Evolutionary conservation across 192 early-diverging fungal species (phyloP).

Genomic region (Coemansia sp.): DNA sequence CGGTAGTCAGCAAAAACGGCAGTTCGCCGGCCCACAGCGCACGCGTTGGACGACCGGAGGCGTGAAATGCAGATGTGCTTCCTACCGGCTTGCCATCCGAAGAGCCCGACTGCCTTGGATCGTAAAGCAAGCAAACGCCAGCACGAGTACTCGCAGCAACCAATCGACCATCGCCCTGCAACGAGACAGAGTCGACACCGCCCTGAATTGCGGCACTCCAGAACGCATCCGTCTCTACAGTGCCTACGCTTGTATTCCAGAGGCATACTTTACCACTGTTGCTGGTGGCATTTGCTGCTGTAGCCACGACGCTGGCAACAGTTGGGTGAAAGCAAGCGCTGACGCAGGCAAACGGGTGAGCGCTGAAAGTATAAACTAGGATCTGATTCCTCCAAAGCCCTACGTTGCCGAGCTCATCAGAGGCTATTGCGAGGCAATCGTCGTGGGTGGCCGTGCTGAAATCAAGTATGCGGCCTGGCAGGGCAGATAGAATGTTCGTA

Average conservation of each 20-base stretch:
- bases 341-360: constrained; percentile 20
- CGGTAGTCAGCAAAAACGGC: constrained; percentile 67
- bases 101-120: constrained; percentile 16
- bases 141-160: constrained; percentile 30
- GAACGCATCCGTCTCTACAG: constrained; percentile 2
- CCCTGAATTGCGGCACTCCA: constrained; percentile 16
- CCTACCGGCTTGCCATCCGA: constrained; percentile 6
- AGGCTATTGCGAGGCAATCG: constrained; percentile 26
- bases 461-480: constrained; percentile 24
- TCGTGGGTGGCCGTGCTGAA: constrained; percentile 30
- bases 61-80: constrained; percentile 26
- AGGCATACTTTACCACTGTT: constrained; percentile 26
- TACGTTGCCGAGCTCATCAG: constrained; percentile 33
- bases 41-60: constrained; percentile 50
- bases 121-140: constrained; percentile 24
- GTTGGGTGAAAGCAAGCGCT: constrained; percentile 44
- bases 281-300: constrained; percentile 13
- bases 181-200: constrained; percentile 26
- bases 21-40: constrained; percentile 69
- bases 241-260: constrained; percentile 24
- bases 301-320: constrained; percentile 29
- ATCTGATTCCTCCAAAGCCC: constrained; percentile 29
- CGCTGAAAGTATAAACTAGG: constrained; percentile 3
- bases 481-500: background rate
- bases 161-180: constrained; percentile 39